Conservation (phyloP, 192 early-diverging fungal genomes). For the Rhizoclosmatium sp. region DNA sequence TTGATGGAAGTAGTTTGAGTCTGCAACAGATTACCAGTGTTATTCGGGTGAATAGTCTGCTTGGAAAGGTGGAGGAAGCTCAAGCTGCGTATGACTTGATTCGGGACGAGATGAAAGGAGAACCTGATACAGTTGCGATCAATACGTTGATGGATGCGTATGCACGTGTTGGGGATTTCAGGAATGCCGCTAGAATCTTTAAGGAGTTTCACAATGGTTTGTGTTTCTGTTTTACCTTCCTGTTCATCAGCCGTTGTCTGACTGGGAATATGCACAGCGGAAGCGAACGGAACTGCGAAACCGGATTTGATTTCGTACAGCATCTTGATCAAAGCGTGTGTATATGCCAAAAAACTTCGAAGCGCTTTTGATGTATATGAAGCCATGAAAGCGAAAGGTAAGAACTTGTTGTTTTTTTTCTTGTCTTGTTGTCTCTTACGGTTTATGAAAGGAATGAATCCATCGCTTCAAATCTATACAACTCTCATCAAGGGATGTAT, state of each 20-base stretch:
- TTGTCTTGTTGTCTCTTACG: neutral
- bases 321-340: constrained; percentile 75
- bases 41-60: constrained; percentile 67
- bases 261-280: constrained; percentile 25
- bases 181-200: constrained; percentile 70
- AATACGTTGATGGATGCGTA: constrained; percentile 84
- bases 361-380: constrained; percentile 81
- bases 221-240: neutral
- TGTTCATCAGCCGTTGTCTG: neutral
- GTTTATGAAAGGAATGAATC: constrained; percentile 35
- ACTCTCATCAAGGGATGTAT: constrained; percentile 86
- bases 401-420: constrained; percentile 40
- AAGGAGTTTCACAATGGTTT: constrained; percentile 54
- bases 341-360: constrained; percentile 61
- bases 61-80: constrained; percentile 66
- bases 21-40: constrained; percentile 34
- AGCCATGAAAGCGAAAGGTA: constrained; percentile 69
- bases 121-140: constrained; percentile 74
- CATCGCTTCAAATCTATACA: constrained; percentile 72
- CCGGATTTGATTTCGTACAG: constrained; percentile 76
- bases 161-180: constrained; percentile 68
- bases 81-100: constrained; percentile 70
- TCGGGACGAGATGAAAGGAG: constrained; percentile 60
- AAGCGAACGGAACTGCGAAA: constrained; percentile 40
- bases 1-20: neutral